phyloP scores from a whole-genome alignment of 2,329 filamentous ascomycete species.

The Falciphora oryzae region DNA sequence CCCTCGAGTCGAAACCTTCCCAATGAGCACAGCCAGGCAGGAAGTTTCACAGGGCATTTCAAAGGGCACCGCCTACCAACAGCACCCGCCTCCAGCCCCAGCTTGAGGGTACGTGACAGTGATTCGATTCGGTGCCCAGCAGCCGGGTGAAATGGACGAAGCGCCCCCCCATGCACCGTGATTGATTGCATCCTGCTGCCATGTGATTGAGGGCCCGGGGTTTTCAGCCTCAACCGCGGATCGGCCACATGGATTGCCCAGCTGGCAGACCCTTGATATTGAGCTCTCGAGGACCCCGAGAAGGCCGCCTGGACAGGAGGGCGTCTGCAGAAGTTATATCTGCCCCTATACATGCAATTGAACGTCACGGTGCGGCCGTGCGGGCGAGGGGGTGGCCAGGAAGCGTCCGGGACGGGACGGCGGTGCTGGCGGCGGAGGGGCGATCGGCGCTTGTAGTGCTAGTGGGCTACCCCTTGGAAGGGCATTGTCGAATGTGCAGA shows the following conservation, averaged over 20 bases:
- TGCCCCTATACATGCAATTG: not conserved
- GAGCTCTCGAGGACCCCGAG: not conserved
- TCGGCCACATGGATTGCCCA: not conserved
- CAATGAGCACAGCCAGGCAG: not conserved
- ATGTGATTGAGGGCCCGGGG: not conserved
- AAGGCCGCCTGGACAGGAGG: not conserved
- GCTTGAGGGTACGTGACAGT: not conserved
- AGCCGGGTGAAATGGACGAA: not conserved
- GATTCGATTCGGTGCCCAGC: no score
- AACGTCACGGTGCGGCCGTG: not conserved
- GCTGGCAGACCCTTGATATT: constrained; percentile 6
- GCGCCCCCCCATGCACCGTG: not conserved
- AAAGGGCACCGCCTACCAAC: not conserved
- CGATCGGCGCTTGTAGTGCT: constrained; percentile 7
- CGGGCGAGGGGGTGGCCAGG: not conserved
- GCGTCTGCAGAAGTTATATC: not conserved
- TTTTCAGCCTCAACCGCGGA: constrained; percentile 9
- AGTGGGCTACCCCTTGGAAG: constrained; percentile 17
- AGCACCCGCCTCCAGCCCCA: not conserved
- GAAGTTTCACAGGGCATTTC: not conserved
- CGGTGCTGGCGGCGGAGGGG: constrained; percentile 1
- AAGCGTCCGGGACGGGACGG: constrained; percentile 2
- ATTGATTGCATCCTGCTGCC: not conserved
- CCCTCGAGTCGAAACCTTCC: not conserved
- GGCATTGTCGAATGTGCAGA: not conserved